These are phyloP conservation scores for Akanthomyces lecanii DNA, from an alignment of 2,329 filamentous ascomycete species.

Conservation along the genomic window DNA sequence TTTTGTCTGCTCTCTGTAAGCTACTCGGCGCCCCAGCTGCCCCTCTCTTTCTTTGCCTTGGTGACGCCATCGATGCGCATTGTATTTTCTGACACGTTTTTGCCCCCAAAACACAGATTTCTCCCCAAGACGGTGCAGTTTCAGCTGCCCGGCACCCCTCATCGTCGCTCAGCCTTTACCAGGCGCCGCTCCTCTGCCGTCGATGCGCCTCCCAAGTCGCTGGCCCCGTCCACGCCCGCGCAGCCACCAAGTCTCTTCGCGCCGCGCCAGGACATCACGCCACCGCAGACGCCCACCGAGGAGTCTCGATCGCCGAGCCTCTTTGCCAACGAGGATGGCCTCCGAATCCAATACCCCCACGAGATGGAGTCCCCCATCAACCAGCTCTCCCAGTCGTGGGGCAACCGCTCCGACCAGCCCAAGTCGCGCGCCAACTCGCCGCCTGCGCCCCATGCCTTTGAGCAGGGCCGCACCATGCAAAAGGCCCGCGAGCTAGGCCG, in stretches of 20 bases:
- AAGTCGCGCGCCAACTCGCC: conserved; percentile 68
- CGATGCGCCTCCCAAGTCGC: conserved; percentile 22
- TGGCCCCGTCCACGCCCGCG: conserved; percentile 28
- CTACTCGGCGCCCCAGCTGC: conserved; percentile 2
- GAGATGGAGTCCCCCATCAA: conserved; percentile 64
- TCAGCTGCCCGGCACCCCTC: conserved; percentile 56
- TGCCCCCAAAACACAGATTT: conserved; percentile 54
- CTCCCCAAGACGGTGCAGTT: conserved; percentile 92
- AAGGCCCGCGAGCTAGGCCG: conserved; percentile 56
- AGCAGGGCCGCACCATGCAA: conserved; percentile 55
- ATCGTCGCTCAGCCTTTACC: conserved; percentile 32
- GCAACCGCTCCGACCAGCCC: conserved; percentile 70
- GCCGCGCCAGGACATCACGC: conserved; percentile 46
- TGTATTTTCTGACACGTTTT: not conserved
- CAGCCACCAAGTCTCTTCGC: conserved; percentile 51
- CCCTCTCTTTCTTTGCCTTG: not conserved
- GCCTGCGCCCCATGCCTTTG: conserved; percentile 71
- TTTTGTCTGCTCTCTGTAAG: conserved; percentile 39
- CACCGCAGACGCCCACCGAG: conserved; percentile 51
- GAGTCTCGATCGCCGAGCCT: conserved; percentile 42
- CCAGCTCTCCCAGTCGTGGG: conserved; percentile 73
- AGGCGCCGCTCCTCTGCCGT: conserved; percentile 28
- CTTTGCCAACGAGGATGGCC: conserved; percentile 56
- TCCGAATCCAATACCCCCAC: conserved; percentile 52
- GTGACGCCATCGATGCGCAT: not conserved